Conservation (phyloP, 352 stramenopile genomes). For the Aphanomyces invadans region DNA sequence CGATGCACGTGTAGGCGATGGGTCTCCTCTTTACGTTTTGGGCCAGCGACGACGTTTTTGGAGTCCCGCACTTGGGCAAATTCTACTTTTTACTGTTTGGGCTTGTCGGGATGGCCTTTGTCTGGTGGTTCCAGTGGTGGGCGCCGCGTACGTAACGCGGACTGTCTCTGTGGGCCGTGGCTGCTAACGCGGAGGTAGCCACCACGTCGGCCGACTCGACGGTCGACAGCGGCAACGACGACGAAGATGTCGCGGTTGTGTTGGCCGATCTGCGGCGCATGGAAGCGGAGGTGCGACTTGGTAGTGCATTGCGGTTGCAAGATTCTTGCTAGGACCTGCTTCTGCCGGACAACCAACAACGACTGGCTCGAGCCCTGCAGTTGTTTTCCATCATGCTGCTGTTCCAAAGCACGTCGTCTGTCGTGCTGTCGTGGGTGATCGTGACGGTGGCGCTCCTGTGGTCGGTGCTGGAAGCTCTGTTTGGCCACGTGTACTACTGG, state of each 20-base stretch:
- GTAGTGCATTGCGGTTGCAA: no score
- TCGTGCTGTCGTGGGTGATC: constrained; percentile 57
- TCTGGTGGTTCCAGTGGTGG: constrained; percentile 85
- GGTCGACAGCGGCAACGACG: constrained; percentile 6
- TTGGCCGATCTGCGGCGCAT: constrained; percentile 61
- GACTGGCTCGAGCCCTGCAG: constrained; percentile 50
- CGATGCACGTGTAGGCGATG: constrained; percentile 48
- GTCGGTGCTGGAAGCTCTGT: constrained; percentile 64
- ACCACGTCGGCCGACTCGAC: constrained; percentile 25
- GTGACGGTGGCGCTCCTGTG: constrained; percentile 62
- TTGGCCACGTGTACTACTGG: constrained; percentile 67
- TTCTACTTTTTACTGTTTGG: constrained; percentile 80
- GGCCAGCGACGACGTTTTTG: constrained; percentile 58
- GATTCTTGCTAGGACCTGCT: constrained; percentile 38
- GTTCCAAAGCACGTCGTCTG: constrained; percentile 79
- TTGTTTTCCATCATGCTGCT: constrained; percentile 53
- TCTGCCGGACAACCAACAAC: constrained; percentile 56
- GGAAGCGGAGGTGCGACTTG: constrained; percentile 32
- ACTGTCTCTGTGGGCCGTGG: no score
- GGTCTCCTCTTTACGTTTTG: constrained; percentile 40
- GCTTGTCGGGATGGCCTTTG: constrained; percentile 53
- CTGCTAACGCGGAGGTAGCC: neutral
- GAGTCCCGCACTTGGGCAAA: constrained; percentile 74
- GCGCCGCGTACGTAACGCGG: constrained; percentile 43
- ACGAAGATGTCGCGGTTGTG: constrained; percentile 51